Evolutionary conservation across 2,329 filamentous ascomycete species (phyloP).

Genomic region (Aspergillus fumigatus): DNA sequence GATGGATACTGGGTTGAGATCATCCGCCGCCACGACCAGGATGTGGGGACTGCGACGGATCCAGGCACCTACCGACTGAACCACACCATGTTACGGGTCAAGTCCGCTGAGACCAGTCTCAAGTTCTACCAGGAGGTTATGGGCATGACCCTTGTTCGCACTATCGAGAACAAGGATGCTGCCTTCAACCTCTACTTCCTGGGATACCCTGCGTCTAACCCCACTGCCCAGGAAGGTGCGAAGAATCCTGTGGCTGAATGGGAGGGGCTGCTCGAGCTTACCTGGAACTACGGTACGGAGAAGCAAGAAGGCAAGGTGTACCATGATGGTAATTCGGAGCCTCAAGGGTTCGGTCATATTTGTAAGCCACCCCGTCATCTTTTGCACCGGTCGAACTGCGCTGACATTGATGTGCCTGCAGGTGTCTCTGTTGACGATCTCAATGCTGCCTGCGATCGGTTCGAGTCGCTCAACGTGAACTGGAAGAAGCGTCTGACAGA

Average conservation of each 20-base stretch:
- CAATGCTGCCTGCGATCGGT: constrained; percentile 79
- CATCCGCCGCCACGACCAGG: constrained; percentile 67
- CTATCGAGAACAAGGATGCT: constrained; percentile 62
- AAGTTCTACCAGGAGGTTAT: constrained; percentile 80
- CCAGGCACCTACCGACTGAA: constrained; percentile 65
- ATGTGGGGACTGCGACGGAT: constrained; percentile 68
- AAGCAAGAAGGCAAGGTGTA: constrained; percentile 78
- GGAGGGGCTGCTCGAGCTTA: constrained; percentile 86
- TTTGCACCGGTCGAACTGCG: neutral
- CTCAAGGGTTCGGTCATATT: constrained; percentile 92
- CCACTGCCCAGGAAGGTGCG: constrained; percentile 45
- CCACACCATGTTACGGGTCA: constrained; percentile 82
- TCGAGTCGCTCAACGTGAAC: constrained; percentile 73
- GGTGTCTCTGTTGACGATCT: constrained; percentile 80
- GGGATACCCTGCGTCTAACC: constrained; percentile 63
- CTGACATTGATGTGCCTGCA: constrained; percentile 27
- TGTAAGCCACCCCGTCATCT: constrained; percentile 51
- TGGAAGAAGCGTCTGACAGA: constrained; percentile 97
- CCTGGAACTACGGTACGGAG: constrained; percentile 74
- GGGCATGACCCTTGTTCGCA: constrained; percentile 80
- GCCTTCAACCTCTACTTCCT: constrained; percentile 93
- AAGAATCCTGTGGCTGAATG: constrained; percentile 59
- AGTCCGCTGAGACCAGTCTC: constrained; percentile 68
- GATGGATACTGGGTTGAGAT: constrained; percentile 69
- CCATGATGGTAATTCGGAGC: constrained; percentile 86